Base-by-base conservation (phyloP, 129 eudicot genomes). In the Sambucus nigra region DNA sequence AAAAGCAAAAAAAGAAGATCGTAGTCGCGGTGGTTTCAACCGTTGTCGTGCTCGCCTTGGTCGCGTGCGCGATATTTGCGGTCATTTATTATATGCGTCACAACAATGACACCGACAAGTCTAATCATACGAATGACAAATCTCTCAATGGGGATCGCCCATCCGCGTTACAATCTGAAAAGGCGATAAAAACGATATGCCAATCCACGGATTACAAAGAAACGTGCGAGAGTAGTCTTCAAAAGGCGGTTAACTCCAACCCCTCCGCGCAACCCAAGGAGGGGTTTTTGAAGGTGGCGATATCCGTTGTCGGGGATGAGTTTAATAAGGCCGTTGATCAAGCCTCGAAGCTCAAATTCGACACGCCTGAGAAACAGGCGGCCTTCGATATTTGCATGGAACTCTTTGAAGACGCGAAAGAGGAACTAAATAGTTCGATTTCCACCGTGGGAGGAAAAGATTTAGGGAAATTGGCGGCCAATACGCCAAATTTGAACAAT, bases 341-440 rank as follows among this genome's bases (percentile, higher is more conserved):
- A 23, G 40, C 72, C 28, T 42, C 67, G 0, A 49, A 41, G 1
- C 47, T 68, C 52, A 74, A 72, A 41, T 58, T 25, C 14, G 87
- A 83, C 38, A 64, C 59, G 10, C 78, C 79, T 2, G 49, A 76
- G 47, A 68, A 75, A 49, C 74, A 77, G 44, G 81, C 71, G 2
- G 75, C 89, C 7, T 61, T 65, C 26, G 73, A 77, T 0, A 82
- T 68, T 59, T 87, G 96, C 47, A 70, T 56, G 72, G 62, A 67
- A 23, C 74, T 82, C 8, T 68, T 87, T 0, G 51, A 40, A 11
- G 86, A 75, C 11, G 88, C 96, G 0, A 59, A 41, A 20, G 79
- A 69, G 2, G 89, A 87, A 40, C 51, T 87, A 17, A 64, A 67
- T 21, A 67, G 26, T 38, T 73, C 96, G 2, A 33, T 73, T 38